Evolutionary conservation across 257 asterid genomes (phyloP).

Genomic region (Nicotiana tabacum): DNA sequence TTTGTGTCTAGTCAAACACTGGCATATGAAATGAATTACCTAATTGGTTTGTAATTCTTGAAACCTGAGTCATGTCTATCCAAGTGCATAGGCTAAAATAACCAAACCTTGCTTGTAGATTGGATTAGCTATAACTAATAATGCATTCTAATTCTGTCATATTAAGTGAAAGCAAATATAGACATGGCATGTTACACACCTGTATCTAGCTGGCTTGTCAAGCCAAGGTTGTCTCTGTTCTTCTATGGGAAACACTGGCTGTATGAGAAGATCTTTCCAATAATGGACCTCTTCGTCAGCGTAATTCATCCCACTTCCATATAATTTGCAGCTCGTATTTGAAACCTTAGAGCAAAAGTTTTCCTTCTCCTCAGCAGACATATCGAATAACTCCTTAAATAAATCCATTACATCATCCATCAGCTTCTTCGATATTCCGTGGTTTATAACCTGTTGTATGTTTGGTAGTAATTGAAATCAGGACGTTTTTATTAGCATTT

Average conservation of each 20-base stretch:
- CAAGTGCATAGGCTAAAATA: background rate
- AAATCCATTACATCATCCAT: slow-evolving; percentile 45
- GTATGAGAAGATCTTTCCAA: slow-evolving; percentile 65
- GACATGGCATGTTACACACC: slow-evolving; percentile 15
- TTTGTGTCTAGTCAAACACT: background rate
- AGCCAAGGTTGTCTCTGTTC: slow-evolving; percentile 49
- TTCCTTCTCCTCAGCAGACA: slow-evolving; percentile 38
- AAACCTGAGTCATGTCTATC: background rate
- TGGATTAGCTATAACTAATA: background rate
- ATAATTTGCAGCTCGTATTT: slow-evolving; percentile 36
- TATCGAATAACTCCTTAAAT: slow-evolving; percentile 37
- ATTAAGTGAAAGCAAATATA: no score
- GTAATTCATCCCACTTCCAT: slow-evolving; percentile 47
- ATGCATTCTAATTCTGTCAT: no score
- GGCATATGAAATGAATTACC: background rate
- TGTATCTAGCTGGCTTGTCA: slow-evolving; percentile 41
- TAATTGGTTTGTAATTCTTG: background rate
- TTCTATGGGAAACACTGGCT: slow-evolving; percentile 50
- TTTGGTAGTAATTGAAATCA: background rate
- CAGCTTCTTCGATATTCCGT: slow-evolving; percentile 34
- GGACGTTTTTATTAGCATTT: background rate
- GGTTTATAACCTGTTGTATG: slow-evolving; percentile 46
- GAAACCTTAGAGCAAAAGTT: slow-evolving; percentile 29
- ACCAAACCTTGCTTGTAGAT: background rate
- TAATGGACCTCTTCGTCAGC: slow-evolving; percentile 40